These are phyloP conservation scores for Medicago lupulina DNA, from an alignment of 306 rosid genomes.

Conservation along the genomic window DNA sequence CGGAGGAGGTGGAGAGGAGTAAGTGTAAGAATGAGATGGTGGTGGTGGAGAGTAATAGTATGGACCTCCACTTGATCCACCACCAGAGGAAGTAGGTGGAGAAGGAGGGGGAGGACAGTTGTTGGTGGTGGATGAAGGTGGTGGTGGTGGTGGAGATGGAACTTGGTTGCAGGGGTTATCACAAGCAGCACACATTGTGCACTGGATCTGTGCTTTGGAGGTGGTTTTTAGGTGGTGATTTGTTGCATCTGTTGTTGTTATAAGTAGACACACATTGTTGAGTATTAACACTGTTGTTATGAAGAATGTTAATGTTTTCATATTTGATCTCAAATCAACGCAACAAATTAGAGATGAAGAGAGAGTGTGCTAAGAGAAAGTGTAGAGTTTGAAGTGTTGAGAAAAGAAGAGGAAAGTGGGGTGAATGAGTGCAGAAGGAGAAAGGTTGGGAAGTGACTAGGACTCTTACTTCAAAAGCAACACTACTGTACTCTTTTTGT, in stretches of 20 bases:
- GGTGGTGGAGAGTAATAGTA: constrained; percentile 76
- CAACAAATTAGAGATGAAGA: neutral
- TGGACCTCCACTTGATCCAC: constrained; percentile 1
- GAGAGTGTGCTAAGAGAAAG: neutral
- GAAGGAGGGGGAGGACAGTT: constrained; percentile 90
- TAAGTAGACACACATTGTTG: neutral
- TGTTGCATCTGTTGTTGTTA: constrained; percentile 39
- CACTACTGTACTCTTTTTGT: neutral
- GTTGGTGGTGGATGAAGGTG: constrained; percentile 35
- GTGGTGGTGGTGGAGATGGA: constrained; percentile 65
- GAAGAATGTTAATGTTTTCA: neutral
- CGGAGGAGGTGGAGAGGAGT: constrained; percentile 76
- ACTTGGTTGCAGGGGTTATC: constrained; percentile 72
- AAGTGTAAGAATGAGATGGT: constrained; percentile 47
- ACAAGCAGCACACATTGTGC: constrained; percentile 93
- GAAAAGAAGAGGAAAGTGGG: neutral
- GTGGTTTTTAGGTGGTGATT: constrained; percentile 36
- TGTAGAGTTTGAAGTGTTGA: neutral
- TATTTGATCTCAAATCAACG: neutral
- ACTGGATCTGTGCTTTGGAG: constrained; percentile 75
- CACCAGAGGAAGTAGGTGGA: constrained; percentile 62
- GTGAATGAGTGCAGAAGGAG: constrained; percentile 14
- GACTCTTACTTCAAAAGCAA: neutral
- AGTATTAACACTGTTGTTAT: constrained; percentile 10
- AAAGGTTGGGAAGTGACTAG: neutral